These are phyloP conservation scores for Dillenia turbinata DNA, from an alignment of 164 flowering plant genomes.

Conservation along the genomic window DNA sequence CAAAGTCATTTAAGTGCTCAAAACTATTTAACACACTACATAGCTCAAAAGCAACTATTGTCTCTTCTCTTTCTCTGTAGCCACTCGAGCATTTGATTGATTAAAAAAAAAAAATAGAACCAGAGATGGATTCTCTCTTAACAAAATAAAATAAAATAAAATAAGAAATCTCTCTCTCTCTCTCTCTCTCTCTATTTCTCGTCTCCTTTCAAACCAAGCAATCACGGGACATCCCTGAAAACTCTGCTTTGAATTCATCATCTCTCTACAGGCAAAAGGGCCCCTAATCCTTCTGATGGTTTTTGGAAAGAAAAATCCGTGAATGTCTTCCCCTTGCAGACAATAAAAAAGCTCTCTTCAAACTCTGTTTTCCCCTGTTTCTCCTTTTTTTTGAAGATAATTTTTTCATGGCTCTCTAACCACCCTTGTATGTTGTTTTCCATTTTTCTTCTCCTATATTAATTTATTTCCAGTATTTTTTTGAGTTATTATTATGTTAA, in stretches of 20 bases:
- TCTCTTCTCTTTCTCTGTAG: no score
- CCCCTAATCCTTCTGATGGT: conserved; percentile 11
- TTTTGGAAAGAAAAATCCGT: conserved; percentile 9
- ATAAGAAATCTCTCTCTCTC: conserved; percentile 1
- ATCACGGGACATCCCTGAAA: conserved; percentile 70
- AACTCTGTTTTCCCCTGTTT: conserved; percentile 4
- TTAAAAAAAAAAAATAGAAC: no score
- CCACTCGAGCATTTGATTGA: no score
- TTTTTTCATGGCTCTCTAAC: conserved; percentile 4
- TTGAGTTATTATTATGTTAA: background rate
- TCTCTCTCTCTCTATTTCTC: conserved; percentile 4
- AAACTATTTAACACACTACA: no score
- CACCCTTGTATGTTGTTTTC: background rate
- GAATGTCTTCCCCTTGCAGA: conserved; percentile 8
- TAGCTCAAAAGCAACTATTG: no score
- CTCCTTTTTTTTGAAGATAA: background rate
- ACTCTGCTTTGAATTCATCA: conserved; percentile 33
- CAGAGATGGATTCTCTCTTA: background rate
- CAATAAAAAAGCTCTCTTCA: conserved; percentile 4
- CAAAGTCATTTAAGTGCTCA: no score
- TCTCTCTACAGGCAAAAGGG: conserved; percentile 18
- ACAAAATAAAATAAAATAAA: background rate
- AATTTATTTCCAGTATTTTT: background rate
- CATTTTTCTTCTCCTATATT: background rate
- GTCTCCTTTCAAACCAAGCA: conserved; percentile 39